A percentile compares a stretch with the other conserved stretches of the same genome.
phyloP scores from a whole-genome alignment of 176 grass and related monocot genomes.

The Puccinellia tenuiflora region DNA sequence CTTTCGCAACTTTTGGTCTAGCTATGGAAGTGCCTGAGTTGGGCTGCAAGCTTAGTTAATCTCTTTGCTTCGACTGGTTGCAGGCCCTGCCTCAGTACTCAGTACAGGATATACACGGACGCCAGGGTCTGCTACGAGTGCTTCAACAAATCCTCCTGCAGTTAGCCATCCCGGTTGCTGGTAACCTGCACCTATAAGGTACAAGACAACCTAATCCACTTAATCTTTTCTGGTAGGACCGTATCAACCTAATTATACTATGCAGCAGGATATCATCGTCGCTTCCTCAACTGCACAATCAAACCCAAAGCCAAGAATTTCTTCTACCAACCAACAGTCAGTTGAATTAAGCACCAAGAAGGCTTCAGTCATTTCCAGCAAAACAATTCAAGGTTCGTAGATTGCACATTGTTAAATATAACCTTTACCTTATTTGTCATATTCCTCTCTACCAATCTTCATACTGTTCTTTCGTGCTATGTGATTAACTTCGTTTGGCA shows the following conservation, averaged over 20 bases:
- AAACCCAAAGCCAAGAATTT: conserved; percentile 67
- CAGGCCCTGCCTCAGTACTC: conserved; percentile 95
- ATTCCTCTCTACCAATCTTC: not conserved
- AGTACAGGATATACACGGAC: conserved; percentile 74
- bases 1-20: too few species aligned
- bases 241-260: not conserved
- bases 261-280: conserved; percentile 38
- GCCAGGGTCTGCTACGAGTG: conserved; percentile 86
- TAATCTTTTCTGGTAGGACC: not conserved
- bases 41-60: too few species aligned
- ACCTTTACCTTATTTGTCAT: not conserved
- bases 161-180: conserved; percentile 31
- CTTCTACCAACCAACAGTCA: conserved; percentile 41
- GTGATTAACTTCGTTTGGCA: not conserved
- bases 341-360: conserved; percentile 50
- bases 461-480: not conserved
- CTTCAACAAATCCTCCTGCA: conserved; percentile 71
- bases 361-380: conserved; percentile 53
- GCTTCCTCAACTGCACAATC: conserved; percentile 39
- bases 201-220: not conserved
- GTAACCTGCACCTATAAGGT: conserved; percentile 55
- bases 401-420: conserved; percentile 2
- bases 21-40: not conserved
- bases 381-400: conserved; percentile 71
- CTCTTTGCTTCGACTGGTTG: conserved; percentile 24